Conservation (phyloP, 345 rosid genomes). For the Syzygium aromaticum region DNA sequence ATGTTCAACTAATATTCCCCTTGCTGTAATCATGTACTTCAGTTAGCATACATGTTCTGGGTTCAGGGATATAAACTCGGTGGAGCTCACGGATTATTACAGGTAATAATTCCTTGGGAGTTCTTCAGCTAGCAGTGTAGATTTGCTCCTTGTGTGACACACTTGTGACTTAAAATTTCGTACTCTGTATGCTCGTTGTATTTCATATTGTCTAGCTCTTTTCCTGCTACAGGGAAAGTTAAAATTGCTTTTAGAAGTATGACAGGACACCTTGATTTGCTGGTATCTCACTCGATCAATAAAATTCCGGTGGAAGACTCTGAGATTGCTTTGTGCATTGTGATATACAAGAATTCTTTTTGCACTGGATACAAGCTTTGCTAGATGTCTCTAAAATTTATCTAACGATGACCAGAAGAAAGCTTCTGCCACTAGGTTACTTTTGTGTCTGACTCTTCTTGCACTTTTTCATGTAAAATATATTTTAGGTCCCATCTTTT, state of each 20-base stretch:
- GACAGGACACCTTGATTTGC: background rate
- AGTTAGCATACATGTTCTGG: slow-evolving; percentile 98
- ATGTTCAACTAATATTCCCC: background rate
- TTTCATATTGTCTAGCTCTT: background rate
- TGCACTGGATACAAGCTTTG: background rate
- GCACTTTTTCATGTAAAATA: background rate
- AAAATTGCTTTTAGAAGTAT: background rate
- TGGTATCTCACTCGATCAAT: background rate
- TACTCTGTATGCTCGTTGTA: background rate
- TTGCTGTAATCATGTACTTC: slow-evolving; percentile 17
- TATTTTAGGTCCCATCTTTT: background rate
- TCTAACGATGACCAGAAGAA: background rate
- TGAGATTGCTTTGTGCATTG: background rate
- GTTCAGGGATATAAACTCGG: slow-evolving; percentile 79
- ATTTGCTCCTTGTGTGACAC: background rate
- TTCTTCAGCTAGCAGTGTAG: background rate
- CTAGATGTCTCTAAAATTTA: background rate
- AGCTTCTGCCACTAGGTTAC: background rate
- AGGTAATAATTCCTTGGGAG: slow-evolving; percentile 49
- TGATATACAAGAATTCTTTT: background rate
- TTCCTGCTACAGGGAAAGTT: background rate
- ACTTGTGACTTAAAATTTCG: background rate
- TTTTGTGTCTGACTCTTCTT: background rate
- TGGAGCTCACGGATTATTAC: slow-evolving; percentile 61
- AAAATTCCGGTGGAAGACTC: background rate